Evolutionary conservation across 805 yeast genomes (phyloP).

Genomic region (Saccharomycopsis synnaedendra): DNA sequence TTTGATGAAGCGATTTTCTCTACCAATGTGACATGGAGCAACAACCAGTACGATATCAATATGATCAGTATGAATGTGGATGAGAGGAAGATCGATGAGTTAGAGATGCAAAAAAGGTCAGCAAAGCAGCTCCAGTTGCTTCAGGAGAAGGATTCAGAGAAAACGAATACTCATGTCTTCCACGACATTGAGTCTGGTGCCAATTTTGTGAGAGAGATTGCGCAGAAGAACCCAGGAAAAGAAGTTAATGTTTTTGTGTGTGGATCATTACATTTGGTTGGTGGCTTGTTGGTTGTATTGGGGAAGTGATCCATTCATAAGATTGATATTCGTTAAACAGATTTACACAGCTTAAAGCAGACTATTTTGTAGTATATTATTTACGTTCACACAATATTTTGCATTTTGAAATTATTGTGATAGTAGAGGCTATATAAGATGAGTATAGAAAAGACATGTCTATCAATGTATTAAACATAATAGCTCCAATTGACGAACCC

Average conservation of each 20-base stretch:
- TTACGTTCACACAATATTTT: too few relatives aligned
- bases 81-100: constrained; percentile 62
- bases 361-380: too few relatives aligned
- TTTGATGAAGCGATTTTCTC: constrained; percentile 79
- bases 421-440: too few relatives aligned
- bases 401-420: too few relatives aligned
- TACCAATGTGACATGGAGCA: constrained; percentile 85
- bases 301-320: constrained; percentile 22
- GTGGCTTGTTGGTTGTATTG: constrained; percentile 81
- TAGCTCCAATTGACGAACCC: too few relatives aligned
- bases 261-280: constrained; percentile 90
- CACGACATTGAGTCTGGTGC: constrained; percentile 70
- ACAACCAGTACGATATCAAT: constrained; percentile 71
- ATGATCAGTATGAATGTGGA: constrained; percentile 79
- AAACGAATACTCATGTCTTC: constrained; percentile 44
- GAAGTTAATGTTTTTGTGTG: constrained; percentile 73
- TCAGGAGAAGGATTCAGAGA: constrained; percentile 30
- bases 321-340: too few relatives aligned
- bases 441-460: too few relatives aligned
- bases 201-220: constrained; percentile 35
- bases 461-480: too few relatives aligned
- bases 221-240: constrained; percentile 16
- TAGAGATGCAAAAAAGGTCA: constrained; percentile 68
- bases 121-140: constrained; percentile 63
- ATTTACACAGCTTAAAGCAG: too few relatives aligned